Evolutionary conservation across 2,329 filamentous ascomycete genomes (phyloP), one percentile per base, ranked within the genome.

Genomic region (Calonectria montana): DNA sequence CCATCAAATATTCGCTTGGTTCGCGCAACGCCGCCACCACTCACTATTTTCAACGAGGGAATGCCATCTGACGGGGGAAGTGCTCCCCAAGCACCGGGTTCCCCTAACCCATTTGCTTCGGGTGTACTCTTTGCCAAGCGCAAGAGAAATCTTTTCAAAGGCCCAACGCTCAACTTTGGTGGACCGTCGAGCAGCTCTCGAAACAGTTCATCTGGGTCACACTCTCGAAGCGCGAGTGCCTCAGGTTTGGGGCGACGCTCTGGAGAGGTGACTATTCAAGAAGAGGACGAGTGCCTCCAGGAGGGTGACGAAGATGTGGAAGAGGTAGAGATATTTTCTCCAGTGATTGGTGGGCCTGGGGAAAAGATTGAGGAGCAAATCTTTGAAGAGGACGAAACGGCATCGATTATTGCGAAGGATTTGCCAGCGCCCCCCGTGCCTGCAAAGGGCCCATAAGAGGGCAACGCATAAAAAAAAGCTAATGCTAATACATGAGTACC

Each of bases 1-100:
- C 96, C 96, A 0, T 94, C 92, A 64, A 97, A 96, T 76, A 94
- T 98, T 71, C 92, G 96, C 3, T 87, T 98, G 15, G 94, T 96
- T 1, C 91, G 95, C 35, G 86, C 87, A 0, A 86, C 89, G 2
- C 84, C 89, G 0, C 86, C 88, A 12, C 84, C 88, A 0, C 79
- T 90, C 25, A 86, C 84, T 39, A 79, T 88, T 12, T 92, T 91
- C 77, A 91, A 91, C 72, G 91, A 93, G 78, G 87, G 86, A 18
- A 88, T 90, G 84, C 88, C 89, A 1, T 82, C 83, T 31, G 57
- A 59, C 25, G 81, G 80, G 23, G 83, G 81, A 6, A 35, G 31
- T 27, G 69, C 72, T 41, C 77, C 39, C 62, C 80, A 88, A 80
- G 81, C 88, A 68, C 86, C 86, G 6, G 86, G 87, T 0, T 91